Evolutionary conservation across 305 asterid species (phyloP).

Genomic region (Caryopteris hybrid): DNA sequence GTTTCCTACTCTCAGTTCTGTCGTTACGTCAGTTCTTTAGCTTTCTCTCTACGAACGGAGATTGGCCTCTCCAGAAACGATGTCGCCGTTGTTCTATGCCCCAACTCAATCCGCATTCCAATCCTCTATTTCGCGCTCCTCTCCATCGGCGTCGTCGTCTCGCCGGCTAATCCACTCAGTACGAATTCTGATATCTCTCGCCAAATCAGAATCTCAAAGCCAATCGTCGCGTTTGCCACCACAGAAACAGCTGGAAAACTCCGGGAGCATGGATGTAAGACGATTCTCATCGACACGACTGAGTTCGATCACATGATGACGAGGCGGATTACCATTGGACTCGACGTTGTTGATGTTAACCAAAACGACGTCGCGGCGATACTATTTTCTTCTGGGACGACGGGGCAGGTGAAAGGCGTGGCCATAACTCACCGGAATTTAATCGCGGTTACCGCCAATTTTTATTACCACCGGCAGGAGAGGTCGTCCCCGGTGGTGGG

Average conservation of each 20-base stretch:
- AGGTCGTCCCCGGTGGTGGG: conserved; percentile 27
- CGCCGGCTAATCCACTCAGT: conserved; percentile 43
- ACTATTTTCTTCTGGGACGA: conserved; percentile 63
- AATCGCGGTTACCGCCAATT: conserved; percentile 28
- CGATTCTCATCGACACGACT: conserved; percentile 34
- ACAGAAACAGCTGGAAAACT: conserved; percentile 28
- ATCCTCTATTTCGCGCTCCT: conserved; percentile 25
- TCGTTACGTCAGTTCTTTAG: conserved; percentile 17
- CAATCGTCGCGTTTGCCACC: conserved; percentile 42
- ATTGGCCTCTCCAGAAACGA: conserved; percentile 25
- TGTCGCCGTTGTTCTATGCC: conserved; percentile 34
- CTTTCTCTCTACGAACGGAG: too few relatives aligned
- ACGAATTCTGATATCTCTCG: conserved; percentile 30
- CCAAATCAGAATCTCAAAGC: conserved; percentile 30
- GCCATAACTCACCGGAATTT: conserved; percentile 47
- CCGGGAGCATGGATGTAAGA: conserved; percentile 13
- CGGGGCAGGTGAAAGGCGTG: conserved; percentile 58
- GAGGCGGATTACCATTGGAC: background rate
- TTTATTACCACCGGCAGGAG: conserved; percentile 6
- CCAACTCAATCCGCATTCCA: conserved; percentile 32
- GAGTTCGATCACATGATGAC: conserved; percentile 42
- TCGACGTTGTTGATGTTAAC: conserved; percentile 16
- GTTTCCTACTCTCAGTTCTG: conserved; percentile 31
- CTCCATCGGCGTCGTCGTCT: conserved; percentile 20
- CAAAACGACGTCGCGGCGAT: conserved; percentile 60